Conservation (phyloP, 805 yeast species). For the Hanseniaspora pseudoguilliermondii region DNA sequence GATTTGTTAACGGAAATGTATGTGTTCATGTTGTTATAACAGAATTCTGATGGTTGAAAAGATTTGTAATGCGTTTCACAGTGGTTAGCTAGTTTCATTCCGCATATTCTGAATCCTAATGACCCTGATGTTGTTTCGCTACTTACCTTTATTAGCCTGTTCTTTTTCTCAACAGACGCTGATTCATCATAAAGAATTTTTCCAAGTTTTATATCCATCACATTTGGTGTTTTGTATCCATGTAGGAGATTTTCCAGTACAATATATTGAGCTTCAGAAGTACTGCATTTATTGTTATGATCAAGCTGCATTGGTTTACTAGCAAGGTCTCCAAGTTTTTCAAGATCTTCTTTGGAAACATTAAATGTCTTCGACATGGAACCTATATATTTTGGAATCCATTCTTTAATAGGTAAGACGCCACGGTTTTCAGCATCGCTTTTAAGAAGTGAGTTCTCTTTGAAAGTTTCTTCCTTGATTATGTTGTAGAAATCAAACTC, state of each 20-base stretch:
- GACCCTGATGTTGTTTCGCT: slow-evolving; percentile 67
- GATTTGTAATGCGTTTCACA: slow-evolving; percentile 15
- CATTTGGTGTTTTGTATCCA: slow-evolving; percentile 53
- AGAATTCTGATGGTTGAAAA: slow-evolving; percentile 10
- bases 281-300: not conserved
- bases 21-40: not conserved
- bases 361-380: slow-evolving; percentile 8
- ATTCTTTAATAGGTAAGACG: slow-evolving; percentile 19
- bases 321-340: not conserved
- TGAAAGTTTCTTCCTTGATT: slow-evolving; percentile 17
- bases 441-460: slow-evolving; percentile 12
- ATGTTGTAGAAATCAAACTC: slow-evolving; percentile 66
- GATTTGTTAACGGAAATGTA: not conserved
- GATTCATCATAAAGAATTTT: slow-evolving; percentile 49
- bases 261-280: slow-evolving; percentile 30
- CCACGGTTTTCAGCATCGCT: slow-evolving; percentile 11
- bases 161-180: slow-evolving; percentile 46
- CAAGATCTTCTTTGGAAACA: not conserved
- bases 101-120: slow-evolving; percentile 68
- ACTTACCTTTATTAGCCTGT: slow-evolving; percentile 53
- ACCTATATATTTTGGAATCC: slow-evolving; percentile 26
- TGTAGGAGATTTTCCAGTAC: slow-evolving; percentile 60
- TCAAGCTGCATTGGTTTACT: not conserved
- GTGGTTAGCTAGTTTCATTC: slow-evolving; percentile 46
- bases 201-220: slow-evolving; percentile 80